Evolutionary conservation across 768 basidiomycete species (phyloP).

Genomic region (Tremella mesenterica): DNA sequence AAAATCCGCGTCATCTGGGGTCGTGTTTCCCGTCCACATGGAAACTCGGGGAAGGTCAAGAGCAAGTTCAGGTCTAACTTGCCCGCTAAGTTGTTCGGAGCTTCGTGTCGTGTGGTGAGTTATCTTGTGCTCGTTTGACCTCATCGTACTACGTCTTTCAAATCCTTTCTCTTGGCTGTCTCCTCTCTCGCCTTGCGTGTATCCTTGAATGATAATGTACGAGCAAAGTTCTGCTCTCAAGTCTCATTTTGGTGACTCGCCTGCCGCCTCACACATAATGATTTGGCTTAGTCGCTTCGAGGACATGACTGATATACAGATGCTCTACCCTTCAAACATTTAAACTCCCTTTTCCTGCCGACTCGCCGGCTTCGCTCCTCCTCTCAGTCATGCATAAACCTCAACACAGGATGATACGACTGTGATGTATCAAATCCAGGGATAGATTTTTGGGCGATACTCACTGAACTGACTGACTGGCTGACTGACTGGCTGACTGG

Average conservation of each 20-base stretch:
- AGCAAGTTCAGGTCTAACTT: conserved; percentile 94
- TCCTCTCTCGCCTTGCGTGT: neutral
- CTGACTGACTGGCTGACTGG: too few relatives aligned
- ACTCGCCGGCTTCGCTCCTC: neutral
- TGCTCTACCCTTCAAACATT: conserved; percentile 46
- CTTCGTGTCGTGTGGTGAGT: conserved; percentile 54
- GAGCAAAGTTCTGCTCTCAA: neutral
- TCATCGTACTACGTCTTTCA: neutral
- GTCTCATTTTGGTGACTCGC: neutral
- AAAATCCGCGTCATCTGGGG: conserved; percentile 99
- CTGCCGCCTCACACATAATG: neutral
- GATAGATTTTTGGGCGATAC: too few relatives aligned
- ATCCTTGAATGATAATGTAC: too few relatives aligned
- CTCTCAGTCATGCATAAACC: neutral
- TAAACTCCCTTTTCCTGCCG: conserved; percentile 19
- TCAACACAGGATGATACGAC: neutral
- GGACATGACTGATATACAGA: conserved; percentile 20
- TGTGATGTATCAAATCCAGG: conserved; percentile 3
- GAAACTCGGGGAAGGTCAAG: conserved; percentile 89
- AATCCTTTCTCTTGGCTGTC: neutral
- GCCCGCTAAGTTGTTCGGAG: conserved; percentile 89
- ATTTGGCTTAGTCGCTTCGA: neutral
- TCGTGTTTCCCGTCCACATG: conserved; percentile 87
- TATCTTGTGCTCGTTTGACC: neutral
- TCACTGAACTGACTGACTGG: too few relatives aligned